Conservation (phyloP, 2,329 filamentous ascomycete species). For the Aspergillus proliferans region DNA sequence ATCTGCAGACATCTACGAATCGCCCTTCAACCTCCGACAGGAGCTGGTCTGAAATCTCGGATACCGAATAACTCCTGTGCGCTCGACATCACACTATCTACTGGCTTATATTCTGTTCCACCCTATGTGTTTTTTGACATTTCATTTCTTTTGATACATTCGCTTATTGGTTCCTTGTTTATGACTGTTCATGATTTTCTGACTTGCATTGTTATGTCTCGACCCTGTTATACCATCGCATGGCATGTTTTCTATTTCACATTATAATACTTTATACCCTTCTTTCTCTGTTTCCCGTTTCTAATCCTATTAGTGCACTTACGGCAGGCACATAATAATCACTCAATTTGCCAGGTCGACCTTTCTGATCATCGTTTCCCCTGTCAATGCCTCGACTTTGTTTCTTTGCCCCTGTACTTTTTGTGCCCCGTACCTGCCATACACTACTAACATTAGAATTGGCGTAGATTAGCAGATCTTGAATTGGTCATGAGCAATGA, state of each 20-base stretch:
- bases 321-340: not conserved
- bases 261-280: not conserved
- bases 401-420: not conserved
- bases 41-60: constrained; percentile 24
- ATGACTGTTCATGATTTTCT: constrained; percentile 20
- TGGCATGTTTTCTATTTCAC: constrained; percentile 3
- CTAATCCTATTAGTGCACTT: not conserved
- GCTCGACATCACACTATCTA: not conserved
- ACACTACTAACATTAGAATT: constrained; percentile 21
- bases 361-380: constrained; percentile 4
- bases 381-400: not conserved
- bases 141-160: not conserved
- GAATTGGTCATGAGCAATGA: not conserved
- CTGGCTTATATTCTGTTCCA: not conserved
- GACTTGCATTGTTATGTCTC: constrained; percentile 13
- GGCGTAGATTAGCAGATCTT: constrained; percentile 24
- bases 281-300: constrained; percentile 2
- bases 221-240: constrained; percentile 12
- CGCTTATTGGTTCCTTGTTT: constrained; percentile 2
- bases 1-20: constrained; percentile 25
- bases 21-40: constrained; percentile 17
- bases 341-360: not conserved
- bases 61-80: constrained; percentile 19
- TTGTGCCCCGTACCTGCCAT: not conserved
- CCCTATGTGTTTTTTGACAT: not conserved